Percentiles rank a stretch among this genome's conserved stretches.
Evolutionary conservation across 2,329 filamentous ascomycete genomes (phyloP).

Genomic region (Cytospora piceicola): DNA sequence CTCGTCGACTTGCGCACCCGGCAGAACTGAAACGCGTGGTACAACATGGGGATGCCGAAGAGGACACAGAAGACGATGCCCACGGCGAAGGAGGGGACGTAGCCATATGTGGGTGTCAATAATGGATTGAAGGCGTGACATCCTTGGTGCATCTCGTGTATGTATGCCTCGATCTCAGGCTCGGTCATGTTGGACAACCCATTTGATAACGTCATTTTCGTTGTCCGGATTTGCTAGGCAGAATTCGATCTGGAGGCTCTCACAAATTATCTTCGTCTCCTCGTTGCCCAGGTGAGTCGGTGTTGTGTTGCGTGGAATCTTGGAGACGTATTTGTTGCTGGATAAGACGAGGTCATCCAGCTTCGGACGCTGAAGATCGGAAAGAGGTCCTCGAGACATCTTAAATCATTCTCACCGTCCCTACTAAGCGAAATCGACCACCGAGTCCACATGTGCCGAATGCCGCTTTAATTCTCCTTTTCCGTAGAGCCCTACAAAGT

Average conservation of each 20-base stretch:
- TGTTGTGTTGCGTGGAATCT: too few relatives aligned
- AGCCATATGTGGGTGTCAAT: slow-evolving; percentile 33
- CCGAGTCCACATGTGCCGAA: too few relatives aligned
- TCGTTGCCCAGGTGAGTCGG: not conserved
- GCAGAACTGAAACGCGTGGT: slow-evolving; percentile 33
- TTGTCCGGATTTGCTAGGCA: too few relatives aligned
- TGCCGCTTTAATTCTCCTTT: too few relatives aligned
- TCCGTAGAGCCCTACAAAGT: too few relatives aligned
- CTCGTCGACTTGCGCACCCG: slow-evolving; percentile 34
- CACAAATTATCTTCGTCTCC: too few relatives aligned
- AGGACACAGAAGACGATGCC: slow-evolving; percentile 35
- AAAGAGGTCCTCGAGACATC: too few relatives aligned
- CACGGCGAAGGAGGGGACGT: slow-evolving; percentile 35
- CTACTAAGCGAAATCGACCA: too few relatives aligned
- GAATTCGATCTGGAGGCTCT: not conserved
- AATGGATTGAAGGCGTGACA: slow-evolving; percentile 14
- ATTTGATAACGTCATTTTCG: slow-evolving; percentile 8
- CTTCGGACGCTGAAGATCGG: too few relatives aligned
- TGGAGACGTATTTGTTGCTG: not conserved
- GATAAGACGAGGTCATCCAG: not conserved
- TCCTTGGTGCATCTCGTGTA: not conserved
- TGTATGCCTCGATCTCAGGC: slow-evolving; percentile 6
- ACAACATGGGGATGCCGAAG: slow-evolving; percentile 35
- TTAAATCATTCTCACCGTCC: too few relatives aligned
- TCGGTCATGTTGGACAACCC: not conserved